phyloP scores from a whole-genome alignment of 139 green algal species.

The Volvox africanus region DNA sequence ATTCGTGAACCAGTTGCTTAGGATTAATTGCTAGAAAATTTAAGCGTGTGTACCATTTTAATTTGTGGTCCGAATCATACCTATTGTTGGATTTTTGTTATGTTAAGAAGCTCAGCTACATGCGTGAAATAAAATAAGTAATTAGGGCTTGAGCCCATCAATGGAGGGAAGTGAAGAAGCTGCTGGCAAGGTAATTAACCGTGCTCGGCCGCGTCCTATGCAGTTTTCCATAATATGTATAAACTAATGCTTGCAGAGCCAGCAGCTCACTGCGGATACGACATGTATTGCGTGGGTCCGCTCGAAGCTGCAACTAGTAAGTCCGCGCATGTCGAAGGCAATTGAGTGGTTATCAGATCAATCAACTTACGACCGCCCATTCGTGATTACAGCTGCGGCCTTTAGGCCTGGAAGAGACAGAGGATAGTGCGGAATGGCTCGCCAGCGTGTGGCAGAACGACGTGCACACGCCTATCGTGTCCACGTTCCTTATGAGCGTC shows the following conservation, averaged over 20 bases:
- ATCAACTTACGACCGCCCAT: background rate
- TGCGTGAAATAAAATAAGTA: background rate
- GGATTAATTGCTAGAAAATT: too few relatives aligned
- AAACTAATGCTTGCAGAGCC: conserved; percentile 17
- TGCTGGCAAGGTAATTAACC: conserved; percentile 31
- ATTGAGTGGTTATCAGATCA: background rate
- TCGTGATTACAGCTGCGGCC: conserved; percentile 31
- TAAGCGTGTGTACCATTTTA: too few relatives aligned
- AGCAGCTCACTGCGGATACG: conserved; percentile 45
- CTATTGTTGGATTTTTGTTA: too few relatives aligned
- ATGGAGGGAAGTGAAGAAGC: conserved; percentile 25
- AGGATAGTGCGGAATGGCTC: conserved; percentile 55
- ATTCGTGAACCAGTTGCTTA: too few relatives aligned
- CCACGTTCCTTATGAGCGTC: conserved; percentile 60
- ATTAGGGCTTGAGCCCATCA: background rate
- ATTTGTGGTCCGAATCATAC: too few relatives aligned
- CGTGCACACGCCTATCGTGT: conserved; percentile 50
- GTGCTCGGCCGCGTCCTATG: background rate
- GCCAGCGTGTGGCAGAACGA: conserved; percentile 54
- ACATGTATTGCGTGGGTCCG: conserved; percentile 68
- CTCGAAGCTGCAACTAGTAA: conserved; percentile 71
- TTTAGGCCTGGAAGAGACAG: background rate
- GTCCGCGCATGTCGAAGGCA: conserved; percentile 28
- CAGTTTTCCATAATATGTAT: background rate
- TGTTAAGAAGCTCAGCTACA: too few relatives aligned